Percentiles rank a stretch among this genome's conserved stretches.
These are phyloP conservation scores for Clavariopsis aquatica DNA, from an alignment of 495 filamentous ascomycete genomes.

Conservation along the genomic window DNA sequence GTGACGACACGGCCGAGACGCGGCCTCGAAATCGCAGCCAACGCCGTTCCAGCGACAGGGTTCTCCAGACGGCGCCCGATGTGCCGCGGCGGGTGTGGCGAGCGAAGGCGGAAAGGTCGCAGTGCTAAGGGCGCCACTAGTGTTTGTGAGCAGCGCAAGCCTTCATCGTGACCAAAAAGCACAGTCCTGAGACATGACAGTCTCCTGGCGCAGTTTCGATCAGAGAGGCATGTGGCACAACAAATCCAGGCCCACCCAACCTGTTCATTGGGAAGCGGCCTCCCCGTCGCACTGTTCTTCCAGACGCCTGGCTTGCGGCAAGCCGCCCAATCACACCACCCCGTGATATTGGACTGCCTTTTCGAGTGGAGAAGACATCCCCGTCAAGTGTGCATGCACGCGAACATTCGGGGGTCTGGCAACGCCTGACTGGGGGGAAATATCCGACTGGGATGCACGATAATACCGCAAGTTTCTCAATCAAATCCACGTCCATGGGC, in stretches of 20 bases:
- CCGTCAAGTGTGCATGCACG: not conserved
- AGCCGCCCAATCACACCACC: constrained; percentile 7
- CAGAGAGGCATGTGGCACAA: constrained; percentile 29
- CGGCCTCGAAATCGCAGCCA: not conserved
- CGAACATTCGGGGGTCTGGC: not conserved
- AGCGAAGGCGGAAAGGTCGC: constrained; percentile 14
- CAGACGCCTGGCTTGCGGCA: constrained; percentile 21
- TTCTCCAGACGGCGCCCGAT: constrained; percentile 30
- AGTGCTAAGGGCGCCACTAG: constrained; percentile 32
- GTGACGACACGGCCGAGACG: constrained; percentile 12
- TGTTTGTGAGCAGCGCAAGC: constrained; percentile 18
- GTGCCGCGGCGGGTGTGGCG: constrained; percentile 33
- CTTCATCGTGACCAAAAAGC: constrained; percentile 1
- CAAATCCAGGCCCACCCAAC: not conserved
- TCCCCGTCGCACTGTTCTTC: constrained; percentile 8
- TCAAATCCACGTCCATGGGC: not conserved
- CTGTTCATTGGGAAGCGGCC: constrained; percentile 8
- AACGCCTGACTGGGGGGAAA: not conserved
- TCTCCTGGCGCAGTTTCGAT: not conserved
- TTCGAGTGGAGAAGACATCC: not conserved
- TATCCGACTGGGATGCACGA: too few relatives aligned
- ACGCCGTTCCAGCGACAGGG: constrained; percentile 17
- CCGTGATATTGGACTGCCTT: constrained; percentile 11
- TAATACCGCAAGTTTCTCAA: too few relatives aligned
- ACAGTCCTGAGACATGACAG: constrained; percentile 8